A percentile compares a stretch with the other conserved stretches of the same genome.
These are phyloP conservation scores for Hemileia vastatrix DNA, from an alignment of 1,284 basidiomycete genomes.

Conservation along the genomic window DNA sequence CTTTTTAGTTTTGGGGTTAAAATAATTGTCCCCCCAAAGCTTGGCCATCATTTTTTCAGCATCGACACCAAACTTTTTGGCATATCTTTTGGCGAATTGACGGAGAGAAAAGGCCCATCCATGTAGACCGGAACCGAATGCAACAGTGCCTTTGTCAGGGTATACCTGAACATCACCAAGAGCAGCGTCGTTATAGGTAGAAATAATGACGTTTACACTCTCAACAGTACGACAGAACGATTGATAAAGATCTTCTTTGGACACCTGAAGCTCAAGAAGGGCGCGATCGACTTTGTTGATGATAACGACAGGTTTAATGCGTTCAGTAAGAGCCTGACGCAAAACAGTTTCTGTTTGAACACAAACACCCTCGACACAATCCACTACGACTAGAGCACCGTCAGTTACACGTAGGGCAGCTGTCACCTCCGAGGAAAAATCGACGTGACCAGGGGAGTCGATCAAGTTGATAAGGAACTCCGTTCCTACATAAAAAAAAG, in stretches of 20 bases:
- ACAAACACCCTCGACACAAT: conserved; percentile 99
- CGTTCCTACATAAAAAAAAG: conserved; percentile 53
- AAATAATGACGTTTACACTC: conserved; percentile 96
- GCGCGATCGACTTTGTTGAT: conserved; percentile 99
- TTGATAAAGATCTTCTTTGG: conserved; percentile 96
- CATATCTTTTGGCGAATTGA: conserved; percentile 88
- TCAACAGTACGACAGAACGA: conserved; percentile 97
- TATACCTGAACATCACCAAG: conserved; percentile 99
- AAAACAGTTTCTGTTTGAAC: conserved; percentile 99
- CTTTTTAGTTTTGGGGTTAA: conserved; percentile 96
- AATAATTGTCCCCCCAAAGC: conserved; percentile 99
- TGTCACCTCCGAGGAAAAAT: conserved; percentile 99
- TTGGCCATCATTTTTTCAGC: conserved; percentile 97
- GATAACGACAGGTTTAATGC: conserved; percentile 98
- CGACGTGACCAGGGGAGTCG: conserved; percentile 99
- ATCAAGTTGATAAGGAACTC: conserved; percentile 99
- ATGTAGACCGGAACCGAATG: conserved; percentile 98
- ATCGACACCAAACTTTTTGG: conserved; percentile 99
- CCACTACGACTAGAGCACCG: conserved; percentile 77
- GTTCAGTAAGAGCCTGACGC: conserved; percentile 92
- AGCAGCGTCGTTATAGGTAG: conserved; percentile 86
- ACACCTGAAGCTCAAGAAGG: conserved; percentile 93
- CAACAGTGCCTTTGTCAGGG: conserved; percentile 96
- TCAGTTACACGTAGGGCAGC: conserved; percentile 99
- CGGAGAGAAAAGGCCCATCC: conserved; percentile 99